phyloP scores from a whole-genome alignment of 306 rosid genomes.

The Prunus padus region DNA sequence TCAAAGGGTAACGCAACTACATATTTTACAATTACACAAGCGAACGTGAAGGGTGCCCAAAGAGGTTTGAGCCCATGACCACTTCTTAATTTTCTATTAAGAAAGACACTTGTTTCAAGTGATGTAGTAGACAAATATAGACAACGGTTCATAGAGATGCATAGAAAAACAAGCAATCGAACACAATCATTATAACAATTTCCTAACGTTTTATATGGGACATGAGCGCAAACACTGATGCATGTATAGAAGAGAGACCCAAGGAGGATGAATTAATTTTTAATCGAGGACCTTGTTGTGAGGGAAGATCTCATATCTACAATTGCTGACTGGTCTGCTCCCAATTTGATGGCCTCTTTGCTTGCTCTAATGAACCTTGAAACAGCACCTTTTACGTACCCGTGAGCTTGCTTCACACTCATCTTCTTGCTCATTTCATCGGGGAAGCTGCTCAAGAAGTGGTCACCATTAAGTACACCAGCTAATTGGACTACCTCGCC shows the following conservation, averaged over 20 bases:
- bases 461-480: slow-evolving; percentile 92
- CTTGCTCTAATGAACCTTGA: slow-evolving; percentile 92
- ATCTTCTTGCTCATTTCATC: slow-evolving; percentile 81
- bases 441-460: slow-evolving; percentile 87
- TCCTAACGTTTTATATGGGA: no score
- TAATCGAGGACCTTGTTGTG: slow-evolving; percentile 73
- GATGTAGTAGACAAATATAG: no score
- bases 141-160: no score
- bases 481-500: slow-evolving; percentile 90
- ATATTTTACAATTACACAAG: no score
- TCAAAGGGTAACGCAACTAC: no score
- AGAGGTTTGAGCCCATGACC: no score
- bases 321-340: slow-evolving; percentile 86
- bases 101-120: no score
- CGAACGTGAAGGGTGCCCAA: no score
- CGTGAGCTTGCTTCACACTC: slow-evolving; percentile 82
- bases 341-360: slow-evolving; percentile 88
- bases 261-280: background rate
- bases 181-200: no score
- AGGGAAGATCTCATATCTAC: slow-evolving; percentile 99
- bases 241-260: background rate
- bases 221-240: background rate
- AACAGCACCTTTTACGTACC: slow-evolving; percentile 74
- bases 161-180: no score
- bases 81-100: no score